phyloP scores from a whole-genome alignment of 2,329 filamentous ascomycete species.

The Colletotrichum destructivum region DNA sequence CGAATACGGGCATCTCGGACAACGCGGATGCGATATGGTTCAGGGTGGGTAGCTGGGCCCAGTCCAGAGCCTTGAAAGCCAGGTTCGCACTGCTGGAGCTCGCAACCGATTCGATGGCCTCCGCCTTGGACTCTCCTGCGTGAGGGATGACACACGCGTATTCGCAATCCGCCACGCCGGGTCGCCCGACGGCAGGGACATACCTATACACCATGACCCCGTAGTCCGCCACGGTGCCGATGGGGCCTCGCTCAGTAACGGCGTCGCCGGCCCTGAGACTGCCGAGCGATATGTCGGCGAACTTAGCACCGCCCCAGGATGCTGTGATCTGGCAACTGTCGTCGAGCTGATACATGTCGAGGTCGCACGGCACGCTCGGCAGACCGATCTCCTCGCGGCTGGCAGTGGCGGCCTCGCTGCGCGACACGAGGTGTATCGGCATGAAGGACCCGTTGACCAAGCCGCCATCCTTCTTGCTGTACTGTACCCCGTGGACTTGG shows the following conservation, averaged over 20 bases:
- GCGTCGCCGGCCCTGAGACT: constrained; percentile 45
- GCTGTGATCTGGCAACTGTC: constrained; percentile 53
- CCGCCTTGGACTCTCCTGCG: constrained; percentile 52
- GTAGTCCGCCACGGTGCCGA: constrained; percentile 51
- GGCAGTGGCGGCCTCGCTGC: constrained; percentile 72
- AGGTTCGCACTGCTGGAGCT: constrained; percentile 57
- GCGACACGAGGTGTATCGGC: constrained; percentile 70
- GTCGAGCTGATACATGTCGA: constrained; percentile 58
- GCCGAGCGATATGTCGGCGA: constrained; percentile 55
- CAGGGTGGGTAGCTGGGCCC: constrained; percentile 70
- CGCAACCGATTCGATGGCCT: constrained; percentile 47
- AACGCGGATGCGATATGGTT: constrained; percentile 69
- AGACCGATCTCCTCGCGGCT: constrained; percentile 74
- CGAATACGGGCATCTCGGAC: constrained; percentile 69
- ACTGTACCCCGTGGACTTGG: constrained; percentile 74
- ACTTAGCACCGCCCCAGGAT: constrained; percentile 58
- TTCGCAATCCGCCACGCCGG: constrained; percentile 66
- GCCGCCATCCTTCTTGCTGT: constrained; percentile 64
- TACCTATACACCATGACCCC: constrained; percentile 70
- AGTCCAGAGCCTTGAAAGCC: constrained; percentile 63
- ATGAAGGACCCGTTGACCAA: constrained; percentile 67
- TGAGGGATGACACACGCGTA: constrained; percentile 57
- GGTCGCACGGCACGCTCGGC: constrained; percentile 68
- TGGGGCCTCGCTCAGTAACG: constrained; percentile 38
- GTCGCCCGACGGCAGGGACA: constrained; percentile 67